Base-by-base conservation (phyloP, 2,329 filamentous ascomycete genomes). In the Pezicula neosporulosa region DNA sequence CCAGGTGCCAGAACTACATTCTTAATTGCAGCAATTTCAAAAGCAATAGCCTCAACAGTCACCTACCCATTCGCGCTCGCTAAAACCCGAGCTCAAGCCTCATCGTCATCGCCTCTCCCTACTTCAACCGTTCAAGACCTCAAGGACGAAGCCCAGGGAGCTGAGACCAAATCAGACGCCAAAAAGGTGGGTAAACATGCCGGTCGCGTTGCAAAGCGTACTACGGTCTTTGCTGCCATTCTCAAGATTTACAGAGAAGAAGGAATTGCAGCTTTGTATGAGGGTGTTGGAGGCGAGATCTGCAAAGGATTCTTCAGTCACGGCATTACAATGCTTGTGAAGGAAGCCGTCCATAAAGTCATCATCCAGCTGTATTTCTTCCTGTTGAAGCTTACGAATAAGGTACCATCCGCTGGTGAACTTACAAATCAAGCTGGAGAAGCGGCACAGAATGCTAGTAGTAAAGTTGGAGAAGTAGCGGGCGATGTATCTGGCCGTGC, bases 41-140 rank as follows among this genome's bases (percentile, higher is more conserved):
- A 96, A 70, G 85, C 85, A 1, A 72, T 86, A 21, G 90, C 90
- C 0, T 89, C 85, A 7, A 78, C 82, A 0, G 72, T 91, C 51
- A 96, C 89, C 1, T 96, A 96, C 65, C 92, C 92, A 0, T 86
- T 96, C 67, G 88, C 89, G 51, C 83, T 91, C 28, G 90, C 89
- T n/a, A 93, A 93, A 71, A 83, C 89, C 2, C 78, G 89, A 24
- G 79, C 89, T 3, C 90, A 95, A 66, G 80, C 87, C 21, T 77
- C 78, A 1, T 68, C 66, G 24, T 69, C 64, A 41, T 67, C 70
- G 49, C 66, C 69, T 15, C 50, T 62, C 24, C 54, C 66, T 28
- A 52, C 39, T 59, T 63, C 56, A 57, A 67, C 44, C 43, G 57
- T 55, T 24, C 53, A 66, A 51, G 57, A 67, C 53, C 41, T 65